phyloP scores from a whole-genome alignment of 768 basidiomycete species.

The Phanerochaete sordida region DNA sequence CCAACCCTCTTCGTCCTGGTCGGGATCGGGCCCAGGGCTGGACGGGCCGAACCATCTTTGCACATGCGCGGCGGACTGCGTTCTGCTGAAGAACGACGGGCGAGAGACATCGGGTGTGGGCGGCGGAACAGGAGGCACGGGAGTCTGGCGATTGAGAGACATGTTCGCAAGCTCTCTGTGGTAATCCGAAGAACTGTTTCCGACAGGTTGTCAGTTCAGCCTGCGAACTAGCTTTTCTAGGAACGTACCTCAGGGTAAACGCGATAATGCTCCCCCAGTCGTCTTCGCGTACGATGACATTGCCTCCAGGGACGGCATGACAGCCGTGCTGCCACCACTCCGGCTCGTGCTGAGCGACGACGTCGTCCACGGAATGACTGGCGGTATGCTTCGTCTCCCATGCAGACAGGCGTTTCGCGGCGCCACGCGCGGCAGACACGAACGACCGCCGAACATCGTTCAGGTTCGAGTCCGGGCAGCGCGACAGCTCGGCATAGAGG shows the following conservation, averaged over 20 bases:
- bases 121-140: constrained; percentile 10
- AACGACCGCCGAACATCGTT: constrained; percentile 66
- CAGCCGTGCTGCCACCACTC: constrained; percentile 62
- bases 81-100: constrained; percentile 47
- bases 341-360: constrained; percentile 35
- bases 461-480: constrained; percentile 41
- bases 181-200: constrained; percentile 60
- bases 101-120: constrained; percentile 24
- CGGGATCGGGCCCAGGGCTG: constrained; percentile 50
- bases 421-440: constrained; percentile 45
- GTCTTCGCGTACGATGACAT: constrained; percentile 62
- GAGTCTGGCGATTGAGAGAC: constrained; percentile 7
- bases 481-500: constrained; percentile 51
- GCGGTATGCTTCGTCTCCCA: constrained; percentile 67
- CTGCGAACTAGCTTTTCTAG: too few species aligned
- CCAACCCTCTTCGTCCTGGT: constrained; percentile 54
- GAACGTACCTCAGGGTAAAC: constrained; percentile 65
- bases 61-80: constrained; percentile 38
- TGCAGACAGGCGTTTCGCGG: constrained; percentile 49
- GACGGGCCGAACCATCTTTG: constrained; percentile 45
- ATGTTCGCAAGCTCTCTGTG: constrained; percentile 36
- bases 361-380: constrained; percentile 19
- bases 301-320: constrained; percentile 65
- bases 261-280: constrained; percentile 81
- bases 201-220: too few species aligned